These are phyloP conservation scores for Breynia disticha DNA, from an alignment of 441 rosid species.

Conservation along the genomic window DNA sequence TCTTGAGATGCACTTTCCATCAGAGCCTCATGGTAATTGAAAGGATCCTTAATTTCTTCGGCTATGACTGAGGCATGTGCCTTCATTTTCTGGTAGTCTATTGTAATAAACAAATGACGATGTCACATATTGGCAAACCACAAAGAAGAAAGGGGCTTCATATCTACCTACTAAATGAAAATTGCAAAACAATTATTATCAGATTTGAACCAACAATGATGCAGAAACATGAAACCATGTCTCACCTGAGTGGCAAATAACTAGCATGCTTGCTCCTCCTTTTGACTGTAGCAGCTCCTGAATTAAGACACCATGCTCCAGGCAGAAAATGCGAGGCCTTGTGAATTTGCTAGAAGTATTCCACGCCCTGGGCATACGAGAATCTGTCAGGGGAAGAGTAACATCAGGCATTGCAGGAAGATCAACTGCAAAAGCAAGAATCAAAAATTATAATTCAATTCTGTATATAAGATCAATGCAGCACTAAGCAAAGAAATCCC, in stretches of 20 bases:
- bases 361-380: conserved; percentile 33
- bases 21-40: conserved; percentile 52
- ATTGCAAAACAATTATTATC: conserved; percentile 1
- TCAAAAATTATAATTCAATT: conserved; percentile 13
- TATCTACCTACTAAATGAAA: background rate
- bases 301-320: conserved; percentile 81
- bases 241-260: conserved; percentile 96
- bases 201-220: background rate
- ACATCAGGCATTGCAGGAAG: conserved; percentile 10
- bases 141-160: background rate
- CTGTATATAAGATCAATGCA: conserved; percentile 10
- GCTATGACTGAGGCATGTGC: conserved; percentile 74
- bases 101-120: conserved; percentile 19
- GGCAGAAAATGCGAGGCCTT: conserved; percentile 94
- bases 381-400: conserved; percentile 26
- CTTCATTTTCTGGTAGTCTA: conserved; percentile 88
- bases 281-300: conserved; percentile 55
- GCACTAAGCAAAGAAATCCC: background rate
- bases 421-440: conserved; percentile 26
- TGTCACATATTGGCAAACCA: background rate
- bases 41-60: conserved; percentile 57
- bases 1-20: conserved; percentile 53
- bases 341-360: conserved; percentile 38
- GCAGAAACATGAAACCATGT: conserved; percentile 4
- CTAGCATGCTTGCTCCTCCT: conserved; percentile 75